These are phyloP conservation scores for Licmophora abbreviata DNA, from an alignment of 108 stramenopile genomes.

Conservation along the genomic window DNA sequence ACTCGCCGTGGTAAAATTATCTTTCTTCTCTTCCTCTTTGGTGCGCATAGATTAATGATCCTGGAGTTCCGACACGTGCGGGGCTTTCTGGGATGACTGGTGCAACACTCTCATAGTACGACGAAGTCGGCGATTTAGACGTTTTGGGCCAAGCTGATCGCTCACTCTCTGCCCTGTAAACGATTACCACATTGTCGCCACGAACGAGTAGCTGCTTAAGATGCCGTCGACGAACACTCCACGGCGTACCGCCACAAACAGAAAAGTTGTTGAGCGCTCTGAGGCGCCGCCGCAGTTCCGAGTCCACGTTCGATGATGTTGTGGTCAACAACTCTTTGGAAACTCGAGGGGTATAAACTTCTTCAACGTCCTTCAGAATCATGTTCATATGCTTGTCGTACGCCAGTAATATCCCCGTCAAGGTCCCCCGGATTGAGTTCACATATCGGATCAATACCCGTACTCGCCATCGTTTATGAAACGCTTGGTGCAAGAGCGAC, in stretches of 20 bases:
- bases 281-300: no score
- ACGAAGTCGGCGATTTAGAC: not conserved
- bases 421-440: constrained; percentile 57
- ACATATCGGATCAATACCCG: constrained; percentile 57
- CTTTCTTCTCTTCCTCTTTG: not conserved
- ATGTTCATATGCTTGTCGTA: constrained; percentile 83
- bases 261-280: not conserved
- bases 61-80: not conserved
- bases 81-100: not conserved
- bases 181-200: constrained; percentile 77
- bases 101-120: not conserved
- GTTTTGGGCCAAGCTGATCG: constrained; percentile 27
- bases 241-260: constrained; percentile 3
- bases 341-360: constrained; percentile 51
- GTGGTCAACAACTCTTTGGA: constrained; percentile 11
- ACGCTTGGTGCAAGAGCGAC: constrained; percentile 38
- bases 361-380: constrained; percentile 68
- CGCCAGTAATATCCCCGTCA: constrained; percentile 64
- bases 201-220: constrained; percentile 67
- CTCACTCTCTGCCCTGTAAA: constrained; percentile 59
- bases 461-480: constrained; percentile 36
- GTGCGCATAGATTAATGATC: not conserved
- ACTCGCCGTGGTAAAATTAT: no score
- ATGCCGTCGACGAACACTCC: constrained; percentile 42
- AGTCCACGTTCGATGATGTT: constrained; percentile 24